Base-by-base conservation (phyloP, 441 rosid species). In the Viola pubescens region DNA sequence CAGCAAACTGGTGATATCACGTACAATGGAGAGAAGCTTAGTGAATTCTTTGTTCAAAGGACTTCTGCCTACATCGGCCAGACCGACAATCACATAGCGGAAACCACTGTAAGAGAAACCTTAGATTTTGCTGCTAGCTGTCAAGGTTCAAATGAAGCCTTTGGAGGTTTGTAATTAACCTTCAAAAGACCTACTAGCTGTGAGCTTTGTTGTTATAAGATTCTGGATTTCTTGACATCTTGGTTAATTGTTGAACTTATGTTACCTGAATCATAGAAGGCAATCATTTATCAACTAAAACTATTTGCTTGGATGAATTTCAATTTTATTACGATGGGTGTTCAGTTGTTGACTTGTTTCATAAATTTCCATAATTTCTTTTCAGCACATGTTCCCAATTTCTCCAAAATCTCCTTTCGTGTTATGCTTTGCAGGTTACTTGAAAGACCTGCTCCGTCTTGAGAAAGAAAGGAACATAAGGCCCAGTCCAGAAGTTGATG, bases 61-160 rank as follows among this genome's bases (percentile, higher is more conserved):
- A 88, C 96, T 66, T 79, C 97, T 54, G 96, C 97, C 16, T 94
- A 94, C 73, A 89, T 83, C 60, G 79, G 98, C 65, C 98, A 89
- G 79, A 86, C 91, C 16, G 98, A 89, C 69, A 83, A 82, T 62
- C 98, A 94, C 78, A 83, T 88, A 63, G 91, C 89, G 7, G 97
- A 94, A 75, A 83, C 88, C 54, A 94, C 96, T 52, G 97, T 94
- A 11, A 83, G 96, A 54, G 98, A 94, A 78, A 94, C 97, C 4
- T 77, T 92, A 37, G 98, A 94, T 83, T 94, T 89, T 70, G 97
- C 95, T 48, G 96, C 98, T 50, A 74, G 94, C 68, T 92, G 92
- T 70, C 92, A 92, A 68, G 98, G 98, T 8, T 84, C 94, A 67
- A 89, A 75, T 48, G 88, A 84, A 68, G 85, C 85, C 65, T 84